phyloP scores from a whole-genome alignment of 1,284 basidiomycete species.

The Kwoniella shivajii region DNA sequence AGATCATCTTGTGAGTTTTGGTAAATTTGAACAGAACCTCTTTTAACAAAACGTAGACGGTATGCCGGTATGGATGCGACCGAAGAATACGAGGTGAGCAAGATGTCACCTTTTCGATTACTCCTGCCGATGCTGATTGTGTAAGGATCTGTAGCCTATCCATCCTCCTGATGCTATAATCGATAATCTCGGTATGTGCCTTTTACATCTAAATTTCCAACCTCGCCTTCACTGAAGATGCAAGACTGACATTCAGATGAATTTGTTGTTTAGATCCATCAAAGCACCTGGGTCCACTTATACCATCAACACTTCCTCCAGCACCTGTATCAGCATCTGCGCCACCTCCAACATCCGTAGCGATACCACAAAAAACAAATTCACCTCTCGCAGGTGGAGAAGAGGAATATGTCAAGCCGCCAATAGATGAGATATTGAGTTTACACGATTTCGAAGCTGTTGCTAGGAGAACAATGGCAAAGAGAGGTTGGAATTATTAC shows the following conservation, averaged over 20 bases:
- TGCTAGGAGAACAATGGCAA: conserved; percentile 70
- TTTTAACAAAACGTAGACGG: conserved; percentile 48
- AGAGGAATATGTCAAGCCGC: conserved; percentile 58
- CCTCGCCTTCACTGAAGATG: no score
- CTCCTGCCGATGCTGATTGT: neutral
- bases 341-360: conserved; percentile 45
- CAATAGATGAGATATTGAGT: conserved; percentile 75
- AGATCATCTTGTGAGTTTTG: conserved; percentile 58
- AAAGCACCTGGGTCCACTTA: conserved; percentile 64
- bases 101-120: neutral
- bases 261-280: conserved; percentile 23
- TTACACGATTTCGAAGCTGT: conserved; percentile 90
- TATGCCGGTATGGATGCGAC: conserved; percentile 78
- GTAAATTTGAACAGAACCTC: neutral
- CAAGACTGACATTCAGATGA: neutral
- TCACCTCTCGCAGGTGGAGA: conserved; percentile 20
- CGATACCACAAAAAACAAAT: conserved; percentile 54
- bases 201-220: no score
- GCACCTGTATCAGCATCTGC: conserved; percentile 23
- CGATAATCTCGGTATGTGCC: conserved; percentile 69
- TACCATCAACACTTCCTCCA: conserved; percentile 59
- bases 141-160: conserved; percentile 62
- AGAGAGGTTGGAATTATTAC: conserved; percentile 88
- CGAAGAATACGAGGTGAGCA: conserved; percentile 67
- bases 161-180: conserved; percentile 86